Conservation (phyloP, 169 alveolate species). For the Perkinsus olseni region DNA sequence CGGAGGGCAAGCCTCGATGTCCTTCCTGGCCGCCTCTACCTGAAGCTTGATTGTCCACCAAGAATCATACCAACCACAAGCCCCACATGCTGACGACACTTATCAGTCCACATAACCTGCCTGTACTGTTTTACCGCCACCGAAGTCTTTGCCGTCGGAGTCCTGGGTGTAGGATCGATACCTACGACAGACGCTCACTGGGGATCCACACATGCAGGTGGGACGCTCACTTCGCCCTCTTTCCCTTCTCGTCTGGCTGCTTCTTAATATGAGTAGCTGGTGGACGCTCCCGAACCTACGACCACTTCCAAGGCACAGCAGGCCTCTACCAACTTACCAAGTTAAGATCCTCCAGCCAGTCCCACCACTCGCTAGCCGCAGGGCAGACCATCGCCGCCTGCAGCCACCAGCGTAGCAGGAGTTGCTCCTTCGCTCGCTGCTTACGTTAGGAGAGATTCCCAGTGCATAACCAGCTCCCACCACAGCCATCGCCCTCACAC, state of each 20-base stretch:
- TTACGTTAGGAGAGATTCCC: background rate
- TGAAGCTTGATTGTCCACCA: background rate
- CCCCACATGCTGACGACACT: background rate
- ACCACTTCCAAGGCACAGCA: background rate
- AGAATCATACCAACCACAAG: background rate
- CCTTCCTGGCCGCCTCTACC: background rate
- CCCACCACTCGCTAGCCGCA: background rate
- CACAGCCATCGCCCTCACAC: background rate
- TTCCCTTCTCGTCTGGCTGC: background rate
- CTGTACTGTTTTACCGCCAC: background rate
- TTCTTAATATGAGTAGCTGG: background rate
- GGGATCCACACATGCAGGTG: background rate
- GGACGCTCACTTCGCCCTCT: background rate
- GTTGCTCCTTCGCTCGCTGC: background rate
- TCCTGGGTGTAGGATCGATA: background rate
- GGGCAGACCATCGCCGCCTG: background rate
- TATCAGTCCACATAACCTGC: background rate
- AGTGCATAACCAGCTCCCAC: background rate
- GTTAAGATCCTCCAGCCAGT: background rate
- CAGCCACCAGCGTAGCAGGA: background rate
- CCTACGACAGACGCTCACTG: background rate
- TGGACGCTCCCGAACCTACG: background rate
- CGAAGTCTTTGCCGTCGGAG: background rate
- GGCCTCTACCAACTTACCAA: background rate
- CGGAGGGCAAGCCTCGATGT: background rate